Percentiles rank a stretch among this genome's conserved stretches.
These are phyloP conservation scores for Stenogyne calaminthoides DNA, from an alignment of 305 asterid genomes.

Conservation along the genomic window DNA sequence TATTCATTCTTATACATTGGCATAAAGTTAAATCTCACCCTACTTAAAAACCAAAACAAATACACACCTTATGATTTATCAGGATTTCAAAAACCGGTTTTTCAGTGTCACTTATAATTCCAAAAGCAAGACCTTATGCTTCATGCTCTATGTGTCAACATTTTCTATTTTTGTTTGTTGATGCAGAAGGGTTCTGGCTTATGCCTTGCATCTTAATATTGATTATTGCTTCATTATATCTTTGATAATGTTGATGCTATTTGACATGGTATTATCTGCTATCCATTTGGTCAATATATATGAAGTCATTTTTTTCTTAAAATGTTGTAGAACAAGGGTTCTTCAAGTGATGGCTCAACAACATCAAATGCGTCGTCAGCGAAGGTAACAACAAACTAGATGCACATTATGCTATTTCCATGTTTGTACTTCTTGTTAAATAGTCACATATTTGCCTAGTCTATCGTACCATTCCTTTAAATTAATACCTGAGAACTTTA, in stretches of 20 bases:
- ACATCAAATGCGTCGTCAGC: slow-evolving; percentile 47
- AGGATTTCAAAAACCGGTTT: no score
- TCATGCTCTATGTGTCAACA: no score
- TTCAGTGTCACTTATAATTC: no score
- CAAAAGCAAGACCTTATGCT: no score
- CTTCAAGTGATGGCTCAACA: slow-evolving; percentile 64
- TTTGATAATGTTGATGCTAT: not conserved
- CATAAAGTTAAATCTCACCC: no score
- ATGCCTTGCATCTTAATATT: not conserved
- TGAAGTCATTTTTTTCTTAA: slow-evolving; percentile 15
- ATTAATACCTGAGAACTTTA: not conserved
- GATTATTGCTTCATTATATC: not conserved
- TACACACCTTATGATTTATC: no score
- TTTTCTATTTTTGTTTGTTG: not conserved
- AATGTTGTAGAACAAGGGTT: slow-evolving; percentile 46
- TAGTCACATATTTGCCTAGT: not conserved
- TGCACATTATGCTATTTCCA: not conserved
- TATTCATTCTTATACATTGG: no score
- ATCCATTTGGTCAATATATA: not conserved
- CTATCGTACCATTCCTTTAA: not conserved
- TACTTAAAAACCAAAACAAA: no score
- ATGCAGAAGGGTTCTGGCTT: not conserved
- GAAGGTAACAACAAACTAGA: slow-evolving; percentile 40
- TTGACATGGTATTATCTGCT: not conserved
- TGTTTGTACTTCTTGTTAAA: not conserved